Base-by-base conservation (phyloP, 2,329 filamentous ascomycete genomes). In the Xylaria digitata region DNA sequence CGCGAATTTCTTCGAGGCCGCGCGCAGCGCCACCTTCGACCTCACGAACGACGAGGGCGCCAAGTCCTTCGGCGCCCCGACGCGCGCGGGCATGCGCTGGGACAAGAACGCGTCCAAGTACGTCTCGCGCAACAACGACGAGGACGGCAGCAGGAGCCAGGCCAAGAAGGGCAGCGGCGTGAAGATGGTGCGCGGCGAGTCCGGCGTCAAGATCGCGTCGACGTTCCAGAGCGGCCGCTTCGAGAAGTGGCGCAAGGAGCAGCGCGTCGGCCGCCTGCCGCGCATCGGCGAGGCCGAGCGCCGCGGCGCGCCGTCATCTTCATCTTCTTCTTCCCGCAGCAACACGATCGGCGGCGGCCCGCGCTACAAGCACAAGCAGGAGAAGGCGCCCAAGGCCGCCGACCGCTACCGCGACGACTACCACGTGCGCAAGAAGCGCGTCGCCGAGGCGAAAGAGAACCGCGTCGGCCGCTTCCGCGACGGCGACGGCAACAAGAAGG, bases 101-200 rank as follows among this genome's bases (percentile, higher is more conserved):
- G 96, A 99, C 83, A 95, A 96, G 83, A 97, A 97, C 80, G 88
- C 89, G 75, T 96, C 92, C 82, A 98, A 97, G 81, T 99, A 98
- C 82, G 95, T 99, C 42, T 85, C 92, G 13, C 89, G 92, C 42
- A 89, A 89, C 73, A 98, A 99, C 84, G 96, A 99, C 81, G 92
- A 97, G 73, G 96, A 99, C 81, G 96, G 96, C 45, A 96, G 88
- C 34, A 89, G 89, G 74, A 87, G 46, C 1, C 61, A 64, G 37
- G 65, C 50, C 53, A 69, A 68, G 40, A 87, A 90, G 76, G 86
- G 87, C 34, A 30, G 52, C 66, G 87, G 86, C 76, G 63, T 46
- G 1, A 67, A 67, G 60, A 90, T 97, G 82, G 90, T 97, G 63
- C 87, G 88, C 69, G 94, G 96, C 74, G 96, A 99, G 82, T 93